Percentiles rank a stretch among this genome's conserved stretches.
Conservation (phyloP, 495 filamentous ascomycete species). For the Penicillium ochrochloron region DNA sequence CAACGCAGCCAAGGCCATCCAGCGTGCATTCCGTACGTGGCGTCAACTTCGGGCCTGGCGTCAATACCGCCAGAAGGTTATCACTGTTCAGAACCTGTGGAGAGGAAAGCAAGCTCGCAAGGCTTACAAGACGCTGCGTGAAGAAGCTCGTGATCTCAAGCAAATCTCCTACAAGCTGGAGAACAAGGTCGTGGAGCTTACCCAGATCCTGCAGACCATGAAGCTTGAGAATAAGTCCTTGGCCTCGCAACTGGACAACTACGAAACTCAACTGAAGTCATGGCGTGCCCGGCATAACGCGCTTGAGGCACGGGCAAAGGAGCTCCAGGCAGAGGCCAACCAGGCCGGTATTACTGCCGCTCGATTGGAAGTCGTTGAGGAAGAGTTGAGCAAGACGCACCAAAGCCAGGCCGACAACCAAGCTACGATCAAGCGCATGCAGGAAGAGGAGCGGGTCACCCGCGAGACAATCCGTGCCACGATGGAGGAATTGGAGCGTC, state of each 20-base stretch:
- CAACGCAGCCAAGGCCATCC: slow-evolving; percentile 89
- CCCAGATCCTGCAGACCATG: slow-evolving; percentile 88
- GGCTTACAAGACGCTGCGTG: slow-evolving; percentile 85
- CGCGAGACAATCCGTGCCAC: slow-evolving; percentile 76
- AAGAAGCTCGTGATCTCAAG: slow-evolving; percentile 96
- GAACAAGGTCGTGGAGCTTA: slow-evolving; percentile 98
- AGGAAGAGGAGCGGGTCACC: slow-evolving; percentile 85
- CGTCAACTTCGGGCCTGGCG: slow-evolving; percentile 80
- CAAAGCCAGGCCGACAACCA: slow-evolving; percentile 82
- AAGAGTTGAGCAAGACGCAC: slow-evolving; percentile 92
- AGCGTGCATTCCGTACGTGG: slow-evolving; percentile 85
- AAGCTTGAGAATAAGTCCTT: slow-evolving; percentile 91
- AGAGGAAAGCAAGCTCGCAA: slow-evolving; percentile 80
- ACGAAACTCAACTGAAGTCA: slow-evolving; percentile 92
- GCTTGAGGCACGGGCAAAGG: slow-evolving; percentile 88
- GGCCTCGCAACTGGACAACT: slow-evolving; percentile 88
- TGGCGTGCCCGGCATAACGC: slow-evolving; percentile 90
- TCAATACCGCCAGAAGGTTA: slow-evolving; percentile 83
- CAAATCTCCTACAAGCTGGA: slow-evolving; percentile 99
- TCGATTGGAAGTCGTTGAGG: slow-evolving; percentile 83
- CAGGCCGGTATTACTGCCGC: slow-evolving; percentile 95
- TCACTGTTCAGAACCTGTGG: slow-evolving; percentile 93
- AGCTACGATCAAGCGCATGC: slow-evolving; percentile 86
- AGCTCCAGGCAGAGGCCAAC: slow-evolving; percentile 94
- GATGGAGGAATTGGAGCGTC: slow-evolving; percentile 75